These are phyloP conservation scores for Wickerhamiella shivajii DNA, from an alignment of 805 yeast species.

Conservation along the genomic window DNA sequence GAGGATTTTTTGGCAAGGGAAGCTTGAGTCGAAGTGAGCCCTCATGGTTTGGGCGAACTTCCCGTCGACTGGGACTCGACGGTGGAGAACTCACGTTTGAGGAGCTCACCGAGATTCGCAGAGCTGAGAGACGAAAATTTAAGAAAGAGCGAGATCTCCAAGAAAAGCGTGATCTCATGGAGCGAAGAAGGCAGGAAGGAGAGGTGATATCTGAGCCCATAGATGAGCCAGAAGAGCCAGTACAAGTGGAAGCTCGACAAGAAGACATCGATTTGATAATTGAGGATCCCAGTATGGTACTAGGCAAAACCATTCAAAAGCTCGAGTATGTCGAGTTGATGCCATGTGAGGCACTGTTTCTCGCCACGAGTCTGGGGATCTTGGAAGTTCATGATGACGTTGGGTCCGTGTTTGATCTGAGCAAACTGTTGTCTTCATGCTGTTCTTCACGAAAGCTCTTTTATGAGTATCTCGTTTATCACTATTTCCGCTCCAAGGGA, in stretches of 20 bases:
- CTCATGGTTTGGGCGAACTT: slow-evolving; percentile 64
- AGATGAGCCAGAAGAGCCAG: slow-evolving; percentile 26
- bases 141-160: slow-evolving; percentile 50
- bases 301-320: slow-evolving; percentile 18
- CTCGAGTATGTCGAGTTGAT: slow-evolving; percentile 46
- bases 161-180: slow-evolving; percentile 36
- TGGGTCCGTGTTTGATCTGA: background rate
- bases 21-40: slow-evolving; percentile 82
- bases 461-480: slow-evolving; percentile 60
- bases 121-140: slow-evolving; percentile 58
- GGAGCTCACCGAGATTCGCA: slow-evolving; percentile 58
- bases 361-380: slow-evolving; percentile 42
- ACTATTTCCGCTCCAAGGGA: slow-evolving; percentile 74
- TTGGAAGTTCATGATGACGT: slow-evolving; percentile 26
- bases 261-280: slow-evolving; percentile 17
- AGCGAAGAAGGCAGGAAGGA: slow-evolving; percentile 27
- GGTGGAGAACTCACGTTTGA: slow-evolving; percentile 34
- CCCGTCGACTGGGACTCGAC: slow-evolving; percentile 36
- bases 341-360: slow-evolving; percentile 62
- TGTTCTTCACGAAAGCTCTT: slow-evolving; percentile 15
- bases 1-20: slow-evolving; percentile 93
- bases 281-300: slow-evolving; percentile 16
- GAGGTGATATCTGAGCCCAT: slow-evolving; percentile 26
- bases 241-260: slow-evolving; percentile 13
- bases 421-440: background rate